Base-by-base conservation (phyloP, 192 early-diverging fungal genomes). In the Backusella westeae region DNA sequence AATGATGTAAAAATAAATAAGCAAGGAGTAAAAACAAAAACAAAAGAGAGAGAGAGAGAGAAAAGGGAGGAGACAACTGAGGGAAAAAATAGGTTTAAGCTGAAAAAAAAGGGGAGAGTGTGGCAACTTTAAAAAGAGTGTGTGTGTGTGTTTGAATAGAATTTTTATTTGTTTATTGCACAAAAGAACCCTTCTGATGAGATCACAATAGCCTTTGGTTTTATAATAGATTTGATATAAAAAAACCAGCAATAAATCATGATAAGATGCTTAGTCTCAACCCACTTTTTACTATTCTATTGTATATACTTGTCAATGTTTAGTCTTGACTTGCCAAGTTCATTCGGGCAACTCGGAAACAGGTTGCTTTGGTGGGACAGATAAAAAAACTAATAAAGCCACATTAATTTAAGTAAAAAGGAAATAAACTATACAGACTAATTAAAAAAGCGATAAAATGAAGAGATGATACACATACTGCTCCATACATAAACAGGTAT, bases 171-270 rank as follows among this genome's bases (percentile, higher is more conserved):
- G 69, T 71, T 71, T 71, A 71, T 39, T 71, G 69, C 6, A 71
- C 41, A 36, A 71, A 71, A 21, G 39, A 71, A 68, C 70, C 70
- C 70, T 71, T 71, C 70, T 71, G 70, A 71, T 71, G 41, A 36
- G 41, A 71, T 71, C 70, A 71, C 70, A 71, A 44, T 71, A 71
- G 8, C 39, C 38, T 71, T 29, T 71, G 6, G 21, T 49, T 49
- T 71, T 71, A 32, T 49, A 44, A 39, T 69, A 35, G 56, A 26
- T 12, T 14, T 14, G 2, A 63, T 63, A 63, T 63, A 63, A 29
- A 63, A 63, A 63, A 63, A 23, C n/a, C 23, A 10, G n/a, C 21
- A 26, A 26, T 26, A 63, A 63, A 23, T 63, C 56, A 63, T 23
- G 12, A 63, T 9, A 29, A 63, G 56, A 29, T 12, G 1, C 49